A percentile compares a stretch with the other conserved stretches of the same genome.
phyloP scores from a whole-genome alignment of 495 filamentous ascomycete species.

The Xylaria intraflava region DNA sequence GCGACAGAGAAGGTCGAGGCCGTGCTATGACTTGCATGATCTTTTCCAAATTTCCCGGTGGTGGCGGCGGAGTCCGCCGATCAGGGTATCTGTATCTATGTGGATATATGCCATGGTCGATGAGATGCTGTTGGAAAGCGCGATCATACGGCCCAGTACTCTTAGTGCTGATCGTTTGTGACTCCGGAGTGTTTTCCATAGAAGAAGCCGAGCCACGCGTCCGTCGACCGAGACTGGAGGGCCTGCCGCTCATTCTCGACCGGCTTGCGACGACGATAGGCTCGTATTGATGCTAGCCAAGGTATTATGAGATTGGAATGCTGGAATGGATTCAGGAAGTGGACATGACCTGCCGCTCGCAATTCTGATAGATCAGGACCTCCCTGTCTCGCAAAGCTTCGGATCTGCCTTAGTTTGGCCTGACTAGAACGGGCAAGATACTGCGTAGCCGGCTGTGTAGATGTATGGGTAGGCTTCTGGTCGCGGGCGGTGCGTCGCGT shows the following conservation, averaged over 20 bases:
- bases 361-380: slow-evolving; percentile 5
- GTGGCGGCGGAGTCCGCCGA: slow-evolving; percentile 2
- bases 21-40: slow-evolving; percentile 1
- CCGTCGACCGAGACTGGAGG: slow-evolving; percentile 10
- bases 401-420: not conserved
- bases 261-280: not conserved
- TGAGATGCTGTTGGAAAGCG: slow-evolving; percentile 16
- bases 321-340: not conserved
- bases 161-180: slow-evolving; percentile 4
- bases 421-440: not conserved
- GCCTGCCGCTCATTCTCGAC: slow-evolving; percentile 9
- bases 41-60: slow-evolving; percentile 13
- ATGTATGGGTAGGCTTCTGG: not conserved
- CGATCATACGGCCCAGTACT: slow-evolving; percentile 15
- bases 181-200: slow-evolving; percentile 6
- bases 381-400: slow-evolving; percentile 1
- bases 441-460: not conserved
- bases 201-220: slow-evolving; percentile 12
- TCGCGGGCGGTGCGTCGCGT: too few relatives aligned
- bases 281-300: not conserved
- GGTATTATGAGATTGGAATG: not conserved
- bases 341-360: not conserved
- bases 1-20: slow-evolving; percentile 5
- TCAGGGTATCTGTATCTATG: slow-evolving; percentile 4
- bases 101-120: slow-evolving; percentile 8